These are phyloP conservation scores for Candida schatavii DNA, from an alignment of 805 yeast genomes.

Conservation along the genomic window DNA sequence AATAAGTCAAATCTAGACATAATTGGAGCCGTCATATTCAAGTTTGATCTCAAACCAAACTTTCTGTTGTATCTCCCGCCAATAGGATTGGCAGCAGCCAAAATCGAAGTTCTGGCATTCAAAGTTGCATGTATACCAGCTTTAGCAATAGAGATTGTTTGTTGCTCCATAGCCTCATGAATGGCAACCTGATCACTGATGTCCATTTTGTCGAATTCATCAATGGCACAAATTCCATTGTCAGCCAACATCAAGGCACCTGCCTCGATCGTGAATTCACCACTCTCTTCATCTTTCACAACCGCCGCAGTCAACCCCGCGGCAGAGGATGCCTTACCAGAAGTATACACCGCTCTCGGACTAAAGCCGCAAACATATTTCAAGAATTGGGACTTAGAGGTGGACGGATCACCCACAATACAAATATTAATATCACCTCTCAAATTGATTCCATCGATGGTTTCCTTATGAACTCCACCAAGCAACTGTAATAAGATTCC, in stretches of 20 bases:
- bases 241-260: slow-evolving; percentile 99
- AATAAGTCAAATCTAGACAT: slow-evolving; percentile 97
- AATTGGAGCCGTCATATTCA: slow-evolving; percentile 96
- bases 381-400: slow-evolving; percentile 92
- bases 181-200: slow-evolving; percentile 93
- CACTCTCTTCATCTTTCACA: slow-evolving; percentile 94
- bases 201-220: slow-evolving; percentile 98
- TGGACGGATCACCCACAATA: slow-evolving; percentile 96
- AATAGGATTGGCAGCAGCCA: slow-evolving; percentile 98
- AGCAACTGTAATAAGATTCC: slow-evolving; percentile 84
- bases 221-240: slow-evolving; percentile 97
- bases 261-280: slow-evolving; percentile 96
- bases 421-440: slow-evolving; percentile 97
- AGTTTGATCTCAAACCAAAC: slow-evolving; percentile 75
- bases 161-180: slow-evolving; percentile 99
- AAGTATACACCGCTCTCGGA: slow-evolving; percentile 93
- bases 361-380: slow-evolving; percentile 89
- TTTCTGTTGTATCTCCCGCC: slow-evolving; percentile 96
- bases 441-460: slow-evolving; percentile 89
- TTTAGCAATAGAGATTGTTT: slow-evolving; percentile 95
- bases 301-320: slow-evolving; percentile 99
- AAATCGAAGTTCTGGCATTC: slow-evolving; percentile 92
- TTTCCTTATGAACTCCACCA: slow-evolving; percentile 93
- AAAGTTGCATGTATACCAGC: slow-evolving; percentile 98
- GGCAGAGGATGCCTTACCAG: slow-evolving; percentile 98